phyloP scores from a whole-genome alignment of 768 basidiomycete genomes.

The Calvatia gigantea region DNA sequence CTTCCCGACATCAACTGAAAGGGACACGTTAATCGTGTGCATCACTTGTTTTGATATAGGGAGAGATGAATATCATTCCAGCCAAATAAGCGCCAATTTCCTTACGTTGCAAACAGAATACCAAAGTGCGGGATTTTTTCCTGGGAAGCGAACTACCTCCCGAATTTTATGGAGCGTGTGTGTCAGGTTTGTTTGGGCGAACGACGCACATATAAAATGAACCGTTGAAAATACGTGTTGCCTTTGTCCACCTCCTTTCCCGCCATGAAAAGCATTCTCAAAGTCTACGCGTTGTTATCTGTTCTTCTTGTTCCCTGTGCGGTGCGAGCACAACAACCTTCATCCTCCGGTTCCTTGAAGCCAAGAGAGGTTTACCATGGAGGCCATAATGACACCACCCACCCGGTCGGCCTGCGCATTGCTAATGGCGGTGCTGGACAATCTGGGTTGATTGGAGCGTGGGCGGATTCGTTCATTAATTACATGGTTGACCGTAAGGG shows the following conservation, averaged over 20 bases:
- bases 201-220: not conserved
- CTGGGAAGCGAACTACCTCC: no score
- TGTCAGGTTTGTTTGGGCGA: no score
- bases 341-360: not conserved
- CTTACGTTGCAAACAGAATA: no score
- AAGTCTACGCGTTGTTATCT: not conserved
- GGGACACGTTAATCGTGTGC: no score
- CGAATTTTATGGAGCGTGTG: no score
- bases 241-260: not conserved
- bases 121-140: no score
- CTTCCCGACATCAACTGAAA: no score
- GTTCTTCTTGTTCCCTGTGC: not conserved
- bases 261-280: constrained; percentile 4
- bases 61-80: not conserved
- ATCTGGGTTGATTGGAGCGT: constrained; percentile 43
- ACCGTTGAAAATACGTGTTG: not conserved
- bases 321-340: not conserved
- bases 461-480: constrained; percentile 45
- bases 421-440: constrained; percentile 51
- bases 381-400: constrained; percentile 26
- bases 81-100: no score
- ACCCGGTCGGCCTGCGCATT: constrained; percentile 41
- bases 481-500: constrained; percentile 27
- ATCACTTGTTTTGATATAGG: not conserved
- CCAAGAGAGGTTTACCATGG: constrained; percentile 37